phyloP scores from a whole-genome alignment of 2,329 filamentous ascomycete species.

The Albophoma yamanashiensis region DNA sequence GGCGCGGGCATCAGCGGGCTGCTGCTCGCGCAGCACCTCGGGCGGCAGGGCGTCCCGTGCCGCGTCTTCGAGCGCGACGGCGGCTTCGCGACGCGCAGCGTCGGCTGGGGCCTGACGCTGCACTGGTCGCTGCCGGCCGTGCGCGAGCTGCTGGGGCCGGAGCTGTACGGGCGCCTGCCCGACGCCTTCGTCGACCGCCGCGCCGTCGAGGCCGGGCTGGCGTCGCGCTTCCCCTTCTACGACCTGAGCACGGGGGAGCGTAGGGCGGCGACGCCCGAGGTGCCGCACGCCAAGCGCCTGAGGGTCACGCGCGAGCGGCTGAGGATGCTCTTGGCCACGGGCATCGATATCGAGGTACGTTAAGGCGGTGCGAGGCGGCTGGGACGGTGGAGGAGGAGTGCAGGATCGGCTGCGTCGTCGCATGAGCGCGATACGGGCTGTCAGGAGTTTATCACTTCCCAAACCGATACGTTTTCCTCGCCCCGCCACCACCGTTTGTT shows the following conservation, averaged over 20 bases:
- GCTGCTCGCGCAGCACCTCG: conserved; percentile 23
- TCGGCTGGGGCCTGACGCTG: conserved; percentile 53
- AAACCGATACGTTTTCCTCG: too few relatives aligned
- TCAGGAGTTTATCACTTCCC: too few relatives aligned
- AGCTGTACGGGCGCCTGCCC: conserved; percentile 31
- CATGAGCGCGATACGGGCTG: too few relatives aligned
- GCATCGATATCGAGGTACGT: conserved; percentile 33
- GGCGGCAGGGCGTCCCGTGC: conserved; percentile 24
- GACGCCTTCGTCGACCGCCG: conserved; percentile 43
- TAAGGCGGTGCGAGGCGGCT: too few relatives aligned
- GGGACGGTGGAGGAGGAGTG: too few relatives aligned
- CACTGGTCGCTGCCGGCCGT: conserved; percentile 50
- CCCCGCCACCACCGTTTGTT: background rate
- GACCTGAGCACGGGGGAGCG: conserved; percentile 40
- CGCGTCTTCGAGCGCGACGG: conserved; percentile 42
- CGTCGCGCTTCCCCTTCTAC: conserved; percentile 42
- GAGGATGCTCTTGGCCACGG: conserved; percentile 32
- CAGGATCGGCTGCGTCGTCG: too few relatives aligned
- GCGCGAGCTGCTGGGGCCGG: conserved; percentile 35
- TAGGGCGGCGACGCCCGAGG: conserved; percentile 27
- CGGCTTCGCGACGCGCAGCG: conserved; percentile 32
- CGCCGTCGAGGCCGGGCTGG: conserved; percentile 33
- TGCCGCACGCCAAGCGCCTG: conserved; percentile 32
- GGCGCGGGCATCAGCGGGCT: conserved; percentile 27
- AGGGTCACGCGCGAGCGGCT: conserved; percentile 36